phyloP scores from a whole-genome alignment of 805 yeast species.

The Hanseniaspora hatyaiensis region DNA sequence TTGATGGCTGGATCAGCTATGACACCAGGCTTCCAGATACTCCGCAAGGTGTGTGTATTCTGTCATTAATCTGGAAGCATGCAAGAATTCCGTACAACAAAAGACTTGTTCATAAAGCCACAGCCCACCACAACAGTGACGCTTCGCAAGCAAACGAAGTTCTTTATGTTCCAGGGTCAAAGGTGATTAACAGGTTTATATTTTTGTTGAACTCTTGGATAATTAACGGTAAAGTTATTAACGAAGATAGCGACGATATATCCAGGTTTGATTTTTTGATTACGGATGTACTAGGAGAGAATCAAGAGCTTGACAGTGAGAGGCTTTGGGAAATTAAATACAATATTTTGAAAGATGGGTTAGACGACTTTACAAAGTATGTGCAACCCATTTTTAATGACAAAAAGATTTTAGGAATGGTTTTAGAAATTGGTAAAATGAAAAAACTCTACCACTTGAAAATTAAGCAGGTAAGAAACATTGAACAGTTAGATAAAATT shows the following conservation, averaged over 20 bases:
- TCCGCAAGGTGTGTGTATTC: constrained; percentile 10
- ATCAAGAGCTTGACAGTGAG: constrained; percentile 34
- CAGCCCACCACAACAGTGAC: too few species aligned
- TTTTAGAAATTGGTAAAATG: constrained; percentile 74
- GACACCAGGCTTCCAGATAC: constrained; percentile 15
- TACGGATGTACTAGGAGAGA: constrained; percentile 12
- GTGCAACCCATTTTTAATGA: constrained; percentile 34
- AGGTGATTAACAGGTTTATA: constrained; percentile 1
- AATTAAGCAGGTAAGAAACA: not conserved
- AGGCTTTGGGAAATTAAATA: constrained; percentile 66
- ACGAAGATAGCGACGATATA: constrained; percentile 7
- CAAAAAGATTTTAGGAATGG: constrained; percentile 33
- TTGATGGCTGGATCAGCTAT: constrained; percentile 14
- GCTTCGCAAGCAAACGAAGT: too few species aligned
- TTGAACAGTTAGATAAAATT: constrained; percentile 28
- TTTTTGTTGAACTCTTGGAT: constrained; percentile 11
- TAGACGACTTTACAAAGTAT: constrained; percentile 48
- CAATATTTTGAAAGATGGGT: constrained; percentile 60
- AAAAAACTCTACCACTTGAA: constrained; percentile 42
- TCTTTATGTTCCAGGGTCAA: constrained; percentile 1
- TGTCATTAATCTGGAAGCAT: constrained; percentile 11
- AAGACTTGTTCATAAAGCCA: not conserved
- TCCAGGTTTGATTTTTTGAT: constrained; percentile 14
- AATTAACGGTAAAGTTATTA: not conserved
- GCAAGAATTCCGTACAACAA: constrained; percentile 12